These are phyloP conservation scores for Podila epigama DNA, from an alignment of 192 early-diverging fungal genomes.

Conservation along the genomic window DNA sequence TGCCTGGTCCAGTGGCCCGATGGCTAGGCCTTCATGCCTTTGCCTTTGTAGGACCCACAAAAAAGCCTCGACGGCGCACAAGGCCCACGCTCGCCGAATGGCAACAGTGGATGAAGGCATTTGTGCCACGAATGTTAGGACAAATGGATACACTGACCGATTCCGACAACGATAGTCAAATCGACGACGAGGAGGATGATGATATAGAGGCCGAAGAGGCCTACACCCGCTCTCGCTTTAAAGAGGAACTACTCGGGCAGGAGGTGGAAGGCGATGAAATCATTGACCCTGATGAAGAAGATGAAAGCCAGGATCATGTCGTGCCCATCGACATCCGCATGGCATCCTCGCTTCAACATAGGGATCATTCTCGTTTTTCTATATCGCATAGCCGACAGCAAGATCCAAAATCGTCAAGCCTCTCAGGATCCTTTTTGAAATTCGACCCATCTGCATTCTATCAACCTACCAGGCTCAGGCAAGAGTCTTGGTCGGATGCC, in stretches of 20 bases:
- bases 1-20: conserved; percentile 63
- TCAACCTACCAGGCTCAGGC: conserved; percentile 37
- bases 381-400: background rate
- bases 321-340: conserved; percentile 33
- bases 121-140: conserved; percentile 43
- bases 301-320: conserved; percentile 20
- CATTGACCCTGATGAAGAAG: background rate
- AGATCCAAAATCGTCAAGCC: conserved; percentile 9
- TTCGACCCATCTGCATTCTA: conserved; percentile 40
- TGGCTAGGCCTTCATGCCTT: conserved; percentile 71
- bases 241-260: conserved; percentile 1
- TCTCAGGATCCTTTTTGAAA: conserved; percentile 21
- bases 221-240: conserved; percentile 5
- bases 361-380: background rate
- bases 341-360: conserved; percentile 13
- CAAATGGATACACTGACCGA: conserved; percentile 6
- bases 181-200: conserved; percentile 15
- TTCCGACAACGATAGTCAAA: conserved; percentile 7
- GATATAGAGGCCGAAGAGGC: conserved; percentile 4
- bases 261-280: conserved; percentile 31
- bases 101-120: conserved; percentile 36
- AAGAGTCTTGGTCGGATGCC: conserved; percentile 55
- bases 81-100: conserved; percentile 24
- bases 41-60: conserved; percentile 20
- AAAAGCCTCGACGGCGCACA: conserved; percentile 8